Conservation (phyloP, 345 rosid species). For the Boechera divaricarpa region DNA sequence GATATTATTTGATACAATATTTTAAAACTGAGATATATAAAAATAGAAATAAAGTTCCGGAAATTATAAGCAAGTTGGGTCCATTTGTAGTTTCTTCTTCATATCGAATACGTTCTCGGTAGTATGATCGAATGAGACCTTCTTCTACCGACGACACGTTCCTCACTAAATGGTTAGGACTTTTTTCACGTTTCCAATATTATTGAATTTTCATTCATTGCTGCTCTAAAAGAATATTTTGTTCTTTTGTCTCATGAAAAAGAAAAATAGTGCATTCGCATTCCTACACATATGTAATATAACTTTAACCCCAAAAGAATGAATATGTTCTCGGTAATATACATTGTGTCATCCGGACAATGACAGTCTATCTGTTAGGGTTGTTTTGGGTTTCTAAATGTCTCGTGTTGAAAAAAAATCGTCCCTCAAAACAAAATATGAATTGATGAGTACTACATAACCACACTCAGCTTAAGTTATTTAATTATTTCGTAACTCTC, state of each 20-base stretch:
- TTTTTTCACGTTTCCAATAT: background rate
- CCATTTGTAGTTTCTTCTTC: conserved; percentile 35
- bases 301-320: no score
- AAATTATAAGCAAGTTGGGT: conserved; percentile 33
- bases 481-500: no score
- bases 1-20: conserved; percentile 39
- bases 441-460: no score
- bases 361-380: no score
- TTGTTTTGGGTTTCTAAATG: no score
- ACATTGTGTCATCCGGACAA: no score
- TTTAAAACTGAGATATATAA: background rate
- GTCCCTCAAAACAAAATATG: no score
- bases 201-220: background rate
- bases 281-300: no score
- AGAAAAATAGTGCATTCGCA: background rate
- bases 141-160: conserved; percentile 4
- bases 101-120: conserved; percentile 27
- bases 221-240: background rate
- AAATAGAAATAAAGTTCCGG: conserved; percentile 1
- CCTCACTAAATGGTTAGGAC: background rate
- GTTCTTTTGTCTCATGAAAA: background rate
- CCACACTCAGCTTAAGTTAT: no score
- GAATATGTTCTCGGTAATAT: no score
- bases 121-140: background rate
- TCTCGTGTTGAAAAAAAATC: no score